Conservation (phyloP, 345 rosid species). For the Luvunga scandens region DNA sequence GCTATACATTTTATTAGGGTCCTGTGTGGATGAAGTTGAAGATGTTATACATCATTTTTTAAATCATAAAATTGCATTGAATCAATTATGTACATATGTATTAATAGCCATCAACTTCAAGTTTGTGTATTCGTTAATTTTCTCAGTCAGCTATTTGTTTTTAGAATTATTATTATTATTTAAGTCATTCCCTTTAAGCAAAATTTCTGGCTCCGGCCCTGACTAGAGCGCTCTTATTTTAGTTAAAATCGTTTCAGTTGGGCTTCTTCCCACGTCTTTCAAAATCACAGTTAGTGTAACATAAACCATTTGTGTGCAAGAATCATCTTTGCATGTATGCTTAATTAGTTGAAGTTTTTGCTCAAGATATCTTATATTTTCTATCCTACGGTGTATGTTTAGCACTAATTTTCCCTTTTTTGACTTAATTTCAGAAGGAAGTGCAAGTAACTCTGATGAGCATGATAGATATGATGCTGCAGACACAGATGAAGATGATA, state of each 20-base stretch:
- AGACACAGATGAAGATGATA: slow-evolving; percentile 29
- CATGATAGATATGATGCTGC: slow-evolving; percentile 17
- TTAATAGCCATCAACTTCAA: not conserved
- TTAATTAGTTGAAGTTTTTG: not conserved
- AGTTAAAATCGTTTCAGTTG: not conserved
- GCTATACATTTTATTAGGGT: not conserved
- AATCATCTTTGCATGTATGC: not conserved
- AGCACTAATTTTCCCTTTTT: not conserved
- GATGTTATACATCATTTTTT: not conserved
- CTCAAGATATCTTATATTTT: not conserved
- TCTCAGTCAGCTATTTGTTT: not conserved
- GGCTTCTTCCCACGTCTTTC: not conserved
- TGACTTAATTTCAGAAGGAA: slow-evolving; percentile 21
- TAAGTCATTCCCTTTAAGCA: not conserved
- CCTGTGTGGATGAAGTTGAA: not conserved
- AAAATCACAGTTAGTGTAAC: not conserved
- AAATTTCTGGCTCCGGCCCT: not conserved
- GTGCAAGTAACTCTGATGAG: slow-evolving; percentile 32
- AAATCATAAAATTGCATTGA: not conserved
- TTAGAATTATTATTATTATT: not conserved
- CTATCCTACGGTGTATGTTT: not conserved
- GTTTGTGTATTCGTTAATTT: not conserved
- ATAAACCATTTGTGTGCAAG: not conserved
- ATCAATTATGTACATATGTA: not conserved
- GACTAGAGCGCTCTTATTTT: not conserved